Base-by-base conservation (phyloP, 306 rosid species). In the Ormosia emarginata region DNA sequence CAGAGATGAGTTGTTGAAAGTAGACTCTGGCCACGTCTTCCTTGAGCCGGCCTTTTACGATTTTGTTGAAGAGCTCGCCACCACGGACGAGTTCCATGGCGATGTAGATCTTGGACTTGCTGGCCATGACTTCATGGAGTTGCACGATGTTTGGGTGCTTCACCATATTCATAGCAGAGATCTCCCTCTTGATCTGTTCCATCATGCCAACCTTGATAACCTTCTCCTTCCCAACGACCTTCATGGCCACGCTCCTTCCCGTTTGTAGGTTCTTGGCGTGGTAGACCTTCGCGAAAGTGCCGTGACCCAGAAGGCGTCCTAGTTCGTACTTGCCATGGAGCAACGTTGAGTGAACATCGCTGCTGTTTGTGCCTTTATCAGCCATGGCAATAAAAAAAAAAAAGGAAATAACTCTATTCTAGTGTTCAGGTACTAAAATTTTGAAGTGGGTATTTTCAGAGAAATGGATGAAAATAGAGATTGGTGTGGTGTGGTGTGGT, bases 281-380 rank as follows among this genome's bases (percentile, higher is more conserved):
- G 78, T 91, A 94, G 5, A 94, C 98, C 87, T 92, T 94, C 0
- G 97, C 98, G 57, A 94, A 94, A 0, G 98, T 88, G 0, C 98
- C 98, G n/a, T 91, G 97, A 2, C 98, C 98, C 9, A 94, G 71
- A 32, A 94, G 63, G 1, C 97, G 90, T 1, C 98, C 98, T 2
- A 94, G 86, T 73, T 94, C 98, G 85, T 91, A 93, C 77, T 93
- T 93, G 0, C 98, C 98, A 9, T 90, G 91, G 9, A 93, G 98
- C 53, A 93, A 8, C 1, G 84, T 30, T 1, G 94, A 81, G 34
- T 55, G 41, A 7, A 50, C 63, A 5, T 86, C 88, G 50, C 50
- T 79, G 32, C 34, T 17, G 24, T 37, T 37, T 32, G 7, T 24
- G 44, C 50, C 52, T 33, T 88, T 88, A 1, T 89, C 87, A 34